These are phyloP conservation scores for Triticum dicoccoides DNA, from an alignment of 176 grass and related monocot genomes.

Conservation along the genomic window DNA sequence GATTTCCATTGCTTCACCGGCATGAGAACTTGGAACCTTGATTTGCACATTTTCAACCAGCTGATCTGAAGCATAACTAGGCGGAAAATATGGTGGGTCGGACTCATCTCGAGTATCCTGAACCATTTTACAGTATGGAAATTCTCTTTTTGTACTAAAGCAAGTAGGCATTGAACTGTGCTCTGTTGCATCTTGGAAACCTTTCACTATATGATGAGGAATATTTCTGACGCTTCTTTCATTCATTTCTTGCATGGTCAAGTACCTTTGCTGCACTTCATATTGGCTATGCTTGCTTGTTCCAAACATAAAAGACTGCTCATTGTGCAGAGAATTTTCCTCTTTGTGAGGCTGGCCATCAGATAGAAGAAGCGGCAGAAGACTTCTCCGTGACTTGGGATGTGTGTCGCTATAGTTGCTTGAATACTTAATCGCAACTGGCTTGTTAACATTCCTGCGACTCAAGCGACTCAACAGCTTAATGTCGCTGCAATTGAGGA, in stretches of 20 bases:
- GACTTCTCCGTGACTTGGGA: conserved; percentile 37
- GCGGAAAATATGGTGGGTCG: conserved; percentile 25
- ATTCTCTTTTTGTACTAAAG: conserved; percentile 17
- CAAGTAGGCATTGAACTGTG: conserved; percentile 7
- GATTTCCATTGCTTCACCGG: conserved; percentile 7
- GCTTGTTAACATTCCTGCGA: conserved; percentile 10
- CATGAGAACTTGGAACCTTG: conserved; percentile 26
- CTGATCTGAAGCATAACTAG: conserved; percentile 17
- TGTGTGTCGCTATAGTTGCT: not conserved
- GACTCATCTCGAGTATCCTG: conserved; percentile 18
- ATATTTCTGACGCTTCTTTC: conserved; percentile 44
- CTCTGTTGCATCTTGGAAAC: conserved; percentile 34
- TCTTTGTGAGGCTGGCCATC: conserved; percentile 7
- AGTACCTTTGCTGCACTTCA: not conserved
- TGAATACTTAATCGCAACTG: conserved; percentile 12
- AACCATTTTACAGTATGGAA: conserved; percentile 19
- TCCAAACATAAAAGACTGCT: conserved; percentile 17
- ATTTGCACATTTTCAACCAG: conserved; percentile 28
- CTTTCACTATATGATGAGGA: conserved; percentile 38
- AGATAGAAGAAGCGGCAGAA: conserved; percentile 43
- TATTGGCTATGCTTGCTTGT: conserved; percentile 6
- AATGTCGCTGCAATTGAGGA: conserved; percentile 18
- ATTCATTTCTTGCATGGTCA: conserved; percentile 11
- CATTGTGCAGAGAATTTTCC: conserved; percentile 13
- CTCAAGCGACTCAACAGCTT: conserved; percentile 31